phyloP scores from a whole-genome alignment of 768 basidiomycete genomes.

The Hortiboletus campestris region DNA sequence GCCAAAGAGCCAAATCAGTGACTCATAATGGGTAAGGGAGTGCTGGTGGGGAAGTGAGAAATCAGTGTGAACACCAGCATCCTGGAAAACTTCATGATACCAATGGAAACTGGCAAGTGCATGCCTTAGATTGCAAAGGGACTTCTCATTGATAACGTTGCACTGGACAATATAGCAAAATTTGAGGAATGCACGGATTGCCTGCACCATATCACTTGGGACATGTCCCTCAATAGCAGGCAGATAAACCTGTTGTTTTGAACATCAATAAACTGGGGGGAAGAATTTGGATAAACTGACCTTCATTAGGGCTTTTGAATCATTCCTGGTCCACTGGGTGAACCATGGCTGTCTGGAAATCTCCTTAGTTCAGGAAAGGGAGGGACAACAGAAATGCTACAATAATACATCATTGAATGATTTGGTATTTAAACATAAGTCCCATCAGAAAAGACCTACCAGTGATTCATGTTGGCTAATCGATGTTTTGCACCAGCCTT shows the following conservation, averaged over 20 bases:
- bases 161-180: slow-evolving; percentile 33
- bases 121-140: slow-evolving; percentile 9
- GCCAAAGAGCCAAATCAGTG: slow-evolving; percentile 29
- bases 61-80: background rate
- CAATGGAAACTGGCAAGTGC: slow-evolving; percentile 21
- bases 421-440: no score
- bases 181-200: slow-evolving; percentile 25
- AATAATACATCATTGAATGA: no score
- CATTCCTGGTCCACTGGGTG: slow-evolving; percentile 39
- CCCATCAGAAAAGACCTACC: no score
- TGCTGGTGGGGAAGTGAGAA: slow-evolving; percentile 36
- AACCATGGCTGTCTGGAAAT: slow-evolving; percentile 7
- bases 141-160: slow-evolving; percentile 14
- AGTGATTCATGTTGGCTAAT: no score
- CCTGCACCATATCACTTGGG: slow-evolving; percentile 13
- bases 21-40: slow-evolving; percentile 30
- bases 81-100: slow-evolving; percentile 17
- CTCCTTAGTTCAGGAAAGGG: no score
- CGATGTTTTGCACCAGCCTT: no score
- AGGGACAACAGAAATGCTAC: no score
- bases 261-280: no score
- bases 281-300: slow-evolving; percentile 3
- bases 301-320: slow-evolving; percentile 40
- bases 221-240: slow-evolving; percentile 26
- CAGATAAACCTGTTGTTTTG: no score